Base-by-base conservation (phyloP, 2,329 filamentous ascomycete genomes). In the Stemphylium vesicarium region DNA sequence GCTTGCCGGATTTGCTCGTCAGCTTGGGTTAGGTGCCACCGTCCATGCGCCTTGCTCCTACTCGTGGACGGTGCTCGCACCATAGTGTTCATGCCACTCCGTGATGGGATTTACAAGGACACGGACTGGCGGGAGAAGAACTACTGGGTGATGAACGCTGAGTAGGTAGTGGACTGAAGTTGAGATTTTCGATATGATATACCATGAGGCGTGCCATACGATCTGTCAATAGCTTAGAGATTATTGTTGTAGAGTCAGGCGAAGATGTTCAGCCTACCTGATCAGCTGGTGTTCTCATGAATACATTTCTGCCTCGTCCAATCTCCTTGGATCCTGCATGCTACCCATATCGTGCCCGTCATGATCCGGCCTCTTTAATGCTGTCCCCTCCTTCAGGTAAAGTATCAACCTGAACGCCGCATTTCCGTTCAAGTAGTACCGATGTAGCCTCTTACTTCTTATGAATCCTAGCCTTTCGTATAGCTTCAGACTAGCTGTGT, bases 341-440 rank as follows among this genome's bases (percentile, higher is more conserved):
- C 37, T 49, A 13, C 13, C 50, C 46, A 35, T 35, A 20, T 47
- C 48, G 37, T 44, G 42, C 9, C 32, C 52, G 1, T 67, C 43
- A 44, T 38, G 32, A 5, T 59, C 44, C 0, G 73, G 70, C 37
- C 64, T 66, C 57, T 75, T 75, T 37, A 65, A 39, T 16, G 72
- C 72, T 0, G 72, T 71, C 0, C 72, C 73, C 44, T 70, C 64
- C 71, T 89, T 93, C 47, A 97, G 78, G 60, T 93, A 88, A 33
- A 99, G 77, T 6, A 98, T 87, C 46, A 99, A 80, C 37, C 95
- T 84, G 74, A 95, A 99, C 2, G 95, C 95, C 51, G 92, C 96
- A 73, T 92, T 99, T 10, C 95, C 95, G 71, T 98, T 99, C 36
- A 99, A 80, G 68, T 99, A 99, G 73, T 99, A 99, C 38, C 95